Conservation (phyloP, 345 rosid genomes). For the Boechera divaricarpa region DNA sequence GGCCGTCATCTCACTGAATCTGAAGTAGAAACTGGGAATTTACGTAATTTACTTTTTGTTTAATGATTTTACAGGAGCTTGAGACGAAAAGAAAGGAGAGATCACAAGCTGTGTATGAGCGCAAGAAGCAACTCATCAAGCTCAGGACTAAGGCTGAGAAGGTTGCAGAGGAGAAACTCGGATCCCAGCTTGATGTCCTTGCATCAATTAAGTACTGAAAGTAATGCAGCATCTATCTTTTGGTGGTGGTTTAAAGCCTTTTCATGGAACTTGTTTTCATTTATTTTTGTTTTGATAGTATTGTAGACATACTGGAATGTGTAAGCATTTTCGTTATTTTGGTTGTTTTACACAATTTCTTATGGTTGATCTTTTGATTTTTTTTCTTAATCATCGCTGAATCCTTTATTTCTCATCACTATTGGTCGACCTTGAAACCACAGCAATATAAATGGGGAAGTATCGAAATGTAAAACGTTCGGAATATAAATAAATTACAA, state of each 20-base stretch:
- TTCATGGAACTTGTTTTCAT: not conserved
- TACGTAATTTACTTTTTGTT: not conserved
- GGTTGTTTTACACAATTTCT: not conserved
- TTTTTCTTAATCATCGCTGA: not conserved
- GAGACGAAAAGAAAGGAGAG: conserved; percentile 88
- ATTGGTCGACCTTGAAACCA: too few species aligned
- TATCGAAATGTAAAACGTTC: too few species aligned
- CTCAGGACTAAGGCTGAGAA: conserved; percentile 82
- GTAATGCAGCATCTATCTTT: not conserved
- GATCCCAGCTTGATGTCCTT: conserved; percentile 69
- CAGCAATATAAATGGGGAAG: too few species aligned
- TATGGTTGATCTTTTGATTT: not conserved
- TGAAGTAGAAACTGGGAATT: not conserved
- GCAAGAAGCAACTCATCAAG: conserved; percentile 78
- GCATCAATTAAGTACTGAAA: conserved; percentile 67
- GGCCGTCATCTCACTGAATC: not conserved
- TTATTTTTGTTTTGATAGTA: not conserved
- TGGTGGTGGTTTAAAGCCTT: not conserved
- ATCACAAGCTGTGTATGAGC: conserved; percentile 68
- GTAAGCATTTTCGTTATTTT: not conserved
- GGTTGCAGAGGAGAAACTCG: conserved; percentile 86
- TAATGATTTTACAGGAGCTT: conserved; percentile 57
- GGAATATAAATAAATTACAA: too few species aligned
- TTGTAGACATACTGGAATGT: not conserved
- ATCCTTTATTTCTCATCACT: not conserved